Evolutionary conservation across 257 asterid species (phyloP), one percentile per base, ranked within the genome.

Genomic region (Marsdenia floribunda): DNA sequence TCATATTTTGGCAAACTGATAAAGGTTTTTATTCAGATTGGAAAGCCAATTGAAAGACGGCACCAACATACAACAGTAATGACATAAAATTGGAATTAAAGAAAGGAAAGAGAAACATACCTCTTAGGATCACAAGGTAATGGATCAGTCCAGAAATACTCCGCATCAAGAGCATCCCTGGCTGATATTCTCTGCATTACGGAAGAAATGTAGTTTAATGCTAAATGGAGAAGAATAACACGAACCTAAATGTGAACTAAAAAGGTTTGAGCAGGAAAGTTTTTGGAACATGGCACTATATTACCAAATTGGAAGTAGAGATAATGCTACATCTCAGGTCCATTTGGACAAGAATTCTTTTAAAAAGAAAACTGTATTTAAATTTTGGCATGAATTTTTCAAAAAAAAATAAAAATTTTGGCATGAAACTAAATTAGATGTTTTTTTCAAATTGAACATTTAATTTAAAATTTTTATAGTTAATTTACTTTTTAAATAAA

Each of bases 41-140:
- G 44, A 52, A 66, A 64, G 55, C 68, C 50, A 76, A 59, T 60
- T 24, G 42, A 57, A 76, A 50, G 75, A 37, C 24, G 61, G 35
- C 46, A 24, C 40, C 46, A 50, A 73, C 47, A 15, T 3, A 47
- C 19, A 13, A 5, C 24, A 0, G 60, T 6, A 29, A 24, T 42
- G 2, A 54, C 64, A 38, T 46, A 38, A 19, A 46, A 6, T 47
- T 7, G 38, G 16, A 46, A 55, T 21, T 55, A 55, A 71, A 24
- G 47, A 63, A 66, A 73, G 37, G 61, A 44, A 69, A 8, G n/a
- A 37, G 60, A 55, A 49, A 11, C 42, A 59, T 73, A 90, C 97
- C 97, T 91, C 85, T 86, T 88, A 37, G 97, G 97, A 77, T 91
- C 97, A 57, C 97, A 91, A 49, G 97, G 97, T 75, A 91, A 82